These are phyloP conservation scores for Sporobolomyces phaffii DNA, from an alignment of 768 basidiomycete species.

Conservation along the genomic window DNA sequence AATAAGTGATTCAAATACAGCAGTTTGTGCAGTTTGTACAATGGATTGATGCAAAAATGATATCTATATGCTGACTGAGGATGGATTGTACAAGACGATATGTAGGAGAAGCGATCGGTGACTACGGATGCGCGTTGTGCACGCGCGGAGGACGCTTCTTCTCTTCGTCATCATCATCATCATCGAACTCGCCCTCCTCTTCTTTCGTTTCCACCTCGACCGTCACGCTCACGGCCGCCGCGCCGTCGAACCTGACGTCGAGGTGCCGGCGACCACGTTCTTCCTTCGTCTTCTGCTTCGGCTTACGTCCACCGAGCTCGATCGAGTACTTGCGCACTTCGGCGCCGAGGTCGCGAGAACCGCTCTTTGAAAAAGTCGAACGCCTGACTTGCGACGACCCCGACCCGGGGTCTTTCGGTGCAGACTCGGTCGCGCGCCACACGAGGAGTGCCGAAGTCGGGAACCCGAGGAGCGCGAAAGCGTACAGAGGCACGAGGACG, in stretches of 20 bases:
- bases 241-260: neutral
- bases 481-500: neutral
- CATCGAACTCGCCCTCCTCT: neutral
- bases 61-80: neutral
- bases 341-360: neutral
- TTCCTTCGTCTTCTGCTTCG: neutral
- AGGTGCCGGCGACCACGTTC: neutral
- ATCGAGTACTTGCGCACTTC: conserved; percentile 8
- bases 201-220: conserved; percentile 5
- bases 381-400: neutral
- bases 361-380: neutral
- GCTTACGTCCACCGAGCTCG: neutral
- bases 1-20: neutral
- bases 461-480: conserved; percentile 3
- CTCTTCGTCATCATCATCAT: neutral
- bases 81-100: too few species aligned
- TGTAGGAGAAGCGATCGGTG: neutral
- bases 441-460: neutral
- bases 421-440: neutral
- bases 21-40: too few species aligned
- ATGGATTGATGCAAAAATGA: neutral
- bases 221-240: neutral
- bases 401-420: neutral
- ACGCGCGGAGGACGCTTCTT: neutral
- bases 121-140: too few species aligned